Evolutionary conservation across 2,329 filamentous ascomycete species (phyloP), one percentile per base, ranked within the genome.

Genomic region (Alternaria postmessia): DNA sequence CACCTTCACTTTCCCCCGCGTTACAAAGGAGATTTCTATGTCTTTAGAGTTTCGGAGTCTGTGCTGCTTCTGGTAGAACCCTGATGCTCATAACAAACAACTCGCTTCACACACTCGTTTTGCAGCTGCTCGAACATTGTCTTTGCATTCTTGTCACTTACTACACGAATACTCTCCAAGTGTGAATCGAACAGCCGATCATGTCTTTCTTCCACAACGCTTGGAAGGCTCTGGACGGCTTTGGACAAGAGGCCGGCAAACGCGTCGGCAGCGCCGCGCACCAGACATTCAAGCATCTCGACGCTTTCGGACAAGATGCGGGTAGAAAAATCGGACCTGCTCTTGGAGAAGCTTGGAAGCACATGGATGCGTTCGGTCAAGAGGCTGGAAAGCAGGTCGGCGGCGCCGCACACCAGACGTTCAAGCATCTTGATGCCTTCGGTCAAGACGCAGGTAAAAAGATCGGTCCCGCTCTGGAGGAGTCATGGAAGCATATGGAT

Each of bases 401-500:
- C 12, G n/a, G 24, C 34, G 14, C 28, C 14, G 16, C 30, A 7
- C 28, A 51, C 14, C 36, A 53, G 28, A 6, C 48, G 28, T 49
- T 30, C 20, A 51, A 44, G n/a, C 42, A 36, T 3, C 16, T 55
- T 6, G 49, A 61, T 11, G 41, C n/a, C 5, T 54, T 62, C 12
- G 62, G 59, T 16, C 53, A 65, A 32, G 55, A 54, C 9, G 44
- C 36, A 7, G 47, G 51, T 5, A 57, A 57, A 28, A 34, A 52
- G 24, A 42, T 56, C 28, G 54, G 34, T 3, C 36, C 38, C 9
- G 62, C 47, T 11, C 54, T 54, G 3, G 59, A 20, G 3, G 62
- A 56, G 47, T 41, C 58, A 0, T 57, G 61, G 63, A 61, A 59
- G n/a, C 57, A 51, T 5, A 2, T 54, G 6, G 49, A 59, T 36